Evolutionary conservation across 495 filamentous ascomycete species (phyloP).

Genomic region (Neurospora discreta): DNA sequence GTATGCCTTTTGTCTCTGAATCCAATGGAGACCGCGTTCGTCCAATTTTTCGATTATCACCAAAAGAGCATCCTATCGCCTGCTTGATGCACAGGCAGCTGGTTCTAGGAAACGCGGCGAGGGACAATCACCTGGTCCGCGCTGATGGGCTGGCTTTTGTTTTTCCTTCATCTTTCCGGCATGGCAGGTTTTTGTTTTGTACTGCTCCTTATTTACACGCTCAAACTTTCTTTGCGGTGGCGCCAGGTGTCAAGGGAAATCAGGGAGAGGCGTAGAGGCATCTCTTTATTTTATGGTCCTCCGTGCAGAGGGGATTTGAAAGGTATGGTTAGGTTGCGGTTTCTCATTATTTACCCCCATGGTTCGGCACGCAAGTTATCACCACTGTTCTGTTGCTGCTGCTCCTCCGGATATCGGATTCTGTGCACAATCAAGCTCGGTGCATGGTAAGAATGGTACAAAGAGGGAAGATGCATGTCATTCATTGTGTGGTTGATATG

Average conservation of each 20-base stretch:
- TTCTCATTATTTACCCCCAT: neutral
- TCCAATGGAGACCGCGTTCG: slow-evolving; percentile 5
- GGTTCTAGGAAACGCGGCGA: slow-evolving; percentile 3
- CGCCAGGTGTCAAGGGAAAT: slow-evolving; percentile 14
- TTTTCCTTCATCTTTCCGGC: slow-evolving; percentile 3
- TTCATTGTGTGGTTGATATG: neutral
- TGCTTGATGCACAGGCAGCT: slow-evolving; percentile 1
- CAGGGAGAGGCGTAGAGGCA: neutral
- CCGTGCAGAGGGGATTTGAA: neutral
- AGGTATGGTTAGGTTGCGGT: neutral
- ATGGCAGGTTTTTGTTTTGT: slow-evolving; percentile 11
- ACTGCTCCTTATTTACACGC: slow-evolving; percentile 1
- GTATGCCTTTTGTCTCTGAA: slow-evolving; percentile 10
- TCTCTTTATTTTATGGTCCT: neutral
- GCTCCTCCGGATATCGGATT: neutral
- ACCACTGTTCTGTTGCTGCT: neutral
- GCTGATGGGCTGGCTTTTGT: slow-evolving; percentile 1
- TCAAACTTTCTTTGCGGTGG: slow-evolving; percentile 17
- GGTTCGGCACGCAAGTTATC: neutral
- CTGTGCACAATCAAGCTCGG: neutral
- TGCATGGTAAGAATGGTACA: neutral
- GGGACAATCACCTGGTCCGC: slow-evolving; percentile 4
- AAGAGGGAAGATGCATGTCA: neutral
- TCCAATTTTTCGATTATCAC: slow-evolving; percentile 1
- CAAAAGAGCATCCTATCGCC: slow-evolving; percentile 8